A percentile compares a stretch with the other conserved stretches of the same genome.
phyloP scores from a whole-genome alignment of 2,329 filamentous ascomycete genomes.

The Cercospora canescens region DNA sequence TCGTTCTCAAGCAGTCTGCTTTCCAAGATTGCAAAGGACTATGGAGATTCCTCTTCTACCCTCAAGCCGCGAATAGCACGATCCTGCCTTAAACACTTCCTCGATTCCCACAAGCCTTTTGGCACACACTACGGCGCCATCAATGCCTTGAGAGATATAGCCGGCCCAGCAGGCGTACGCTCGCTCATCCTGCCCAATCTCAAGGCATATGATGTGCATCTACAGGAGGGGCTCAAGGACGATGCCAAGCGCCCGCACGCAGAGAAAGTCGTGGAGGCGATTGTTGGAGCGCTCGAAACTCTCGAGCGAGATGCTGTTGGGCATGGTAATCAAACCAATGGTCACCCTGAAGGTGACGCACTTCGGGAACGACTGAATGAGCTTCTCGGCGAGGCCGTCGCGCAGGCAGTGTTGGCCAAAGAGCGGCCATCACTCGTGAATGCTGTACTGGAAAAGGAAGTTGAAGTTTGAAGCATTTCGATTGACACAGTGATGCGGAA shows the following conservation, averaged over 20 bases:
- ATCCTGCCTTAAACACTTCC: slow-evolving; percentile 89
- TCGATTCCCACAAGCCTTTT: slow-evolving; percentile 80
- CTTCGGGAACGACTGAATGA: slow-evolving; percentile 44
- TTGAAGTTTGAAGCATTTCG: slow-evolving; percentile 2
- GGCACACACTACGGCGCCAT: slow-evolving; percentile 89
- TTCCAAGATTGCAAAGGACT: slow-evolving; percentile 75
- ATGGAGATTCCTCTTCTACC: slow-evolving; percentile 75
- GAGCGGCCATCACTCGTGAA: slow-evolving; percentile 39
- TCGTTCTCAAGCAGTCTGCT: slow-evolving; percentile 83
- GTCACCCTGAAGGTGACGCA: slow-evolving; percentile 42
- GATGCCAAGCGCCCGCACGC: slow-evolving; percentile 59
- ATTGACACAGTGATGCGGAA: neutral
- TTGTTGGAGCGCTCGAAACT: slow-evolving; percentile 57
- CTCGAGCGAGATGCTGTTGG: slow-evolving; percentile 49
- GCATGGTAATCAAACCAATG: slow-evolving; percentile 36
- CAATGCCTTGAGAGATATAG: slow-evolving; percentile 74
- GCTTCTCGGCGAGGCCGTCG: slow-evolving; percentile 46
- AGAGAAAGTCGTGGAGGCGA: slow-evolving; percentile 58
- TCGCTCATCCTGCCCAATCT: slow-evolving; percentile 67
- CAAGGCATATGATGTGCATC: slow-evolving; percentile 61
- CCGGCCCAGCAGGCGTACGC: slow-evolving; percentile 66
- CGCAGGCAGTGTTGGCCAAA: slow-evolving; percentile 41
- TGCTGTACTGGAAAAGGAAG: slow-evolving; percentile 41
- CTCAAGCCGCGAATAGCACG: slow-evolving; percentile 85
- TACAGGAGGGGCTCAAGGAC: slow-evolving; percentile 58